Evolutionary conservation across 441 rosid species (phyloP).

Genomic region (Adansonia madagascariensis): DNA sequence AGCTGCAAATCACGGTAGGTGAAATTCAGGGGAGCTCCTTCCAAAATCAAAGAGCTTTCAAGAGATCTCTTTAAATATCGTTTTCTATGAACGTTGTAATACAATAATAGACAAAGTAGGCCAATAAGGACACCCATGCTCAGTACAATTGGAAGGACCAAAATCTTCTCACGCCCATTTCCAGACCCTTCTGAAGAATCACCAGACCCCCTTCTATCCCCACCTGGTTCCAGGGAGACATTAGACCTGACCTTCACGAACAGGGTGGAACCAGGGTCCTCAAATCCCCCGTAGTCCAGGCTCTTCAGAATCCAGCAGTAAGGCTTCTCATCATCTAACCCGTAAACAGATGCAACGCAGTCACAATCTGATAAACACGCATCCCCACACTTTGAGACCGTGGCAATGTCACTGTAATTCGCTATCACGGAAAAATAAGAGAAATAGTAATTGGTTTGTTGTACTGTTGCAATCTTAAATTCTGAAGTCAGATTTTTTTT

Average conservation of each 20-base stretch:
- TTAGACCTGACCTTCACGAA: conserved; percentile 65
- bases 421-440: conserved; percentile 61
- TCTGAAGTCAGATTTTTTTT: conserved; percentile 38
- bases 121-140: conserved; percentile 62
- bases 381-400: conserved; percentile 69
- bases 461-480: conserved; percentile 50
- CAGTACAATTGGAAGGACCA: conserved; percentile 65
- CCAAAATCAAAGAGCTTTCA: conserved; percentile 57
- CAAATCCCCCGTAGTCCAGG: conserved; percentile 79
- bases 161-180: conserved; percentile 42
- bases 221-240: conserved; percentile 35
- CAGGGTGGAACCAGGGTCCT: conserved; percentile 75
- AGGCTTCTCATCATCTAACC: conserved; percentile 82
- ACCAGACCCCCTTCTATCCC: conserved; percentile 20
- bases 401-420: conserved; percentile 64
- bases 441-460: conserved; percentile 80
- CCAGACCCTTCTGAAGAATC: conserved; percentile 38
- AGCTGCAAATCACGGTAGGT: conserved; percentile 71
- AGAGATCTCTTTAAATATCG: conserved; percentile 52
- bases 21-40: conserved; percentile 72
- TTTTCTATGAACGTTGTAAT: conserved; percentile 60
- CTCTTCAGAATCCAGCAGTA: conserved; percentile 83
- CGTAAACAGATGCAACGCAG: conserved; percentile 85
- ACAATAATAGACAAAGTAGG: conserved; percentile 65
- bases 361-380: conserved; percentile 75